These are phyloP conservation scores for Tolypocladium pustulatum DNA, from an alignment of 2,329 filamentous ascomycete genomes.

Conservation along the genomic window DNA sequence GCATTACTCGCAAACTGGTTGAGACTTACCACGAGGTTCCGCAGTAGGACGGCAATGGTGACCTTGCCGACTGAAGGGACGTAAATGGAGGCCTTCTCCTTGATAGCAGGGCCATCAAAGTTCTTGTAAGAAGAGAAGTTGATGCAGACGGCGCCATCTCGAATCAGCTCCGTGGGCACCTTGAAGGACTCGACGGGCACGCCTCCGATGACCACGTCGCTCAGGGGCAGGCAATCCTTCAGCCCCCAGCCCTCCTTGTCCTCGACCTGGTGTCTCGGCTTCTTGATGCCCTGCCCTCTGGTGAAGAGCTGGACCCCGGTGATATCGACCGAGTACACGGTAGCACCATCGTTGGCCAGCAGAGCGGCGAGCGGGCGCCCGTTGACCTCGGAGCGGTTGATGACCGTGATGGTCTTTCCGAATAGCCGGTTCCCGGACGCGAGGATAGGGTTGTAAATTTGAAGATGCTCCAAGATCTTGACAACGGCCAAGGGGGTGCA, in stretches of 20 bases:
- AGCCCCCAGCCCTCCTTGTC: constrained; percentile 73
- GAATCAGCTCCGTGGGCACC: constrained; percentile 71
- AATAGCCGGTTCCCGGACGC: constrained; percentile 88
- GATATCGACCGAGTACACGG: constrained; percentile 89
- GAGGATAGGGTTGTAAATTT: constrained; percentile 93
- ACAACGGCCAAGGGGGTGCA: constrained; percentile 94
- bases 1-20: neutral
- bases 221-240: constrained; percentile 72
- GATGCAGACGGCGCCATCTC: constrained; percentile 93
- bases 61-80: constrained; percentile 97
- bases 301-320: constrained; percentile 89
- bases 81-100: constrained; percentile 93
- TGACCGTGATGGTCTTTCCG: constrained; percentile 89
- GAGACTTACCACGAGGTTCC: constrained; percentile 71
- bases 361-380: constrained; percentile 85
- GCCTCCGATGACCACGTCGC: constrained; percentile 90
- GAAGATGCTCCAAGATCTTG: constrained; percentile 92
- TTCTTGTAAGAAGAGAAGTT: constrained; percentile 97
- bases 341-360: constrained; percentile 90
- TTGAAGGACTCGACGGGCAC: constrained; percentile 86
- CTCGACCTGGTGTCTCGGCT: constrained; percentile 74
- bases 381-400: constrained; percentile 94
- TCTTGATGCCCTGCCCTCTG: constrained; percentile 76
- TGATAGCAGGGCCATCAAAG: constrained; percentile 74
- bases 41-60: constrained; percentile 81